A percentile compares a stretch with the other conserved stretches of the same genome.
Evolutionary conservation across 805 yeast genomes (phyloP).

Genomic region (Metschnikowia reukaufii): DNA sequence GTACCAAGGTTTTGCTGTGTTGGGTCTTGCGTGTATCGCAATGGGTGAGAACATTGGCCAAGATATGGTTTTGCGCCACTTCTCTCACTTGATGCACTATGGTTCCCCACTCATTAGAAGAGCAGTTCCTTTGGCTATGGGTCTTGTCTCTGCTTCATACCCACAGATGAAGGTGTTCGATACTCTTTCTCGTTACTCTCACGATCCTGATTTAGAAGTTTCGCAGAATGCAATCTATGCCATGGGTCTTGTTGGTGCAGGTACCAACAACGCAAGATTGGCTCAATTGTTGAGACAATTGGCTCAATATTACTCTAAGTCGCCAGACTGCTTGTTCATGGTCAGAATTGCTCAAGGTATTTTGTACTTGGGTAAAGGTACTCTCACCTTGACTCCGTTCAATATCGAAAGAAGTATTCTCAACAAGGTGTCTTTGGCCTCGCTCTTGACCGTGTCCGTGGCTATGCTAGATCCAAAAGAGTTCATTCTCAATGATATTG

Average conservation of each 20-base stretch:
- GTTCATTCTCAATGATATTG: slow-evolving; percentile 68
- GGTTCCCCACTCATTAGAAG: slow-evolving; percentile 89
- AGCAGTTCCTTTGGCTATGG: slow-evolving; percentile 98
- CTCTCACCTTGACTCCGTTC: slow-evolving; percentile 84
- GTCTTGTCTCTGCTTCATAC: slow-evolving; percentile 85
- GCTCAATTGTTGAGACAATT: slow-evolving; percentile 94
- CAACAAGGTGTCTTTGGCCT: slow-evolving; percentile 87
- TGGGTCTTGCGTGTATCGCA: slow-evolving; percentile 91
- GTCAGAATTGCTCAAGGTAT: slow-evolving; percentile 95
- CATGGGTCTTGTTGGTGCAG: slow-evolving; percentile 98
- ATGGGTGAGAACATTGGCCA: slow-evolving; percentile 98
- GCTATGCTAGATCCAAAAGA: slow-evolving; percentile 82
- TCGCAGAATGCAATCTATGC: slow-evolving; percentile 93
- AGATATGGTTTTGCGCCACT: slow-evolving; percentile 96
- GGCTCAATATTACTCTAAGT: slow-evolving; percentile 89
- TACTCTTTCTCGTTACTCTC: slow-evolving; percentile 92
- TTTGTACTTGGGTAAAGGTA: slow-evolving; percentile 94
- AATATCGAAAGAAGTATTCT: slow-evolving; percentile 83
- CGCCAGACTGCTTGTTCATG: slow-evolving; percentile 86
- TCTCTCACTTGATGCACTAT: slow-evolving; percentile 96
- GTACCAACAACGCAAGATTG: slow-evolving; percentile 96
- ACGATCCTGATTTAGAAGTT: slow-evolving; percentile 90
- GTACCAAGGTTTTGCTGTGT: slow-evolving; percentile 84
- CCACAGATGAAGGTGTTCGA: slow-evolving; percentile 98
- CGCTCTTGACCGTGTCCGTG: slow-evolving; percentile 79